Evolutionary conservation across 768 basidiomycete genomes (phyloP).

Genomic region (Pleurotus giganteus): DNA sequence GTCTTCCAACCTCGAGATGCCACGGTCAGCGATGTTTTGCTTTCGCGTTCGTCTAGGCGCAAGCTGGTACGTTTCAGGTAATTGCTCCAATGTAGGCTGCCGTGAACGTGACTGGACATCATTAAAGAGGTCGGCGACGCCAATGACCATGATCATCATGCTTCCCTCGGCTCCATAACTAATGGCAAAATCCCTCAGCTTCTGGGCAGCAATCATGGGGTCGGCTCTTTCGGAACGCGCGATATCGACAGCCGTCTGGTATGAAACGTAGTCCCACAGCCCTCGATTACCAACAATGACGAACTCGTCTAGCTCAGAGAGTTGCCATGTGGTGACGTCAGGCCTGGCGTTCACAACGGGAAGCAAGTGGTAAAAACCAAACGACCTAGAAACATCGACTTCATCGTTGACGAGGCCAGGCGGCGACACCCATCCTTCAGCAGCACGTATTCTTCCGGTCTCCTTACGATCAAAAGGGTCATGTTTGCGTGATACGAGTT

Average conservation of each 20-base stretch:
- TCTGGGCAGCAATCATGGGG: conserved; percentile 87
- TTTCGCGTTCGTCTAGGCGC: conserved; percentile 22
- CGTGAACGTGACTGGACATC: conserved; percentile 37
- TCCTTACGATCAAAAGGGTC: conserved; percentile 88
- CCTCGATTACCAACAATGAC: conserved; percentile 93
- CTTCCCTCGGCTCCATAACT: conserved; percentile 93
- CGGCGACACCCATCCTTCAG: conserved; percentile 94
- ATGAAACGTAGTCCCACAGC: conserved; percentile 91
- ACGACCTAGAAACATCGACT: conserved; percentile 86
- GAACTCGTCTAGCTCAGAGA: conserved; percentile 90
- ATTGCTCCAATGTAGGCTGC: conserved; percentile 43
- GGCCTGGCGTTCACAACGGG: conserved; percentile 91
- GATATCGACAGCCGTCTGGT: conserved; percentile 96
- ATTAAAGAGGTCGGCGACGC: conserved; percentile 73
- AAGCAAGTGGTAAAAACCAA: conserved; percentile 88
- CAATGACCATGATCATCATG: conserved; percentile 98
- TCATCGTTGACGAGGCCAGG: conserved; percentile 91
- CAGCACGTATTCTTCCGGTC: conserved; percentile 80
- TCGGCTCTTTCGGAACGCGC: conserved; percentile 67
- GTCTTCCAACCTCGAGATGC: conserved; percentile 60
- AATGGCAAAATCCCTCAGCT: conserved; percentile 93
- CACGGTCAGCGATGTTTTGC: conserved; percentile 55
- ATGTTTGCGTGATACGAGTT: conserved; percentile 75
- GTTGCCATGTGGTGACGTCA: conserved; percentile 62
- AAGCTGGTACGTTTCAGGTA: conserved; percentile 26